Evolutionary conservation across 169 alveolate species (phyloP).

Genomic region (Plasmodium gallinaceum): DNA sequence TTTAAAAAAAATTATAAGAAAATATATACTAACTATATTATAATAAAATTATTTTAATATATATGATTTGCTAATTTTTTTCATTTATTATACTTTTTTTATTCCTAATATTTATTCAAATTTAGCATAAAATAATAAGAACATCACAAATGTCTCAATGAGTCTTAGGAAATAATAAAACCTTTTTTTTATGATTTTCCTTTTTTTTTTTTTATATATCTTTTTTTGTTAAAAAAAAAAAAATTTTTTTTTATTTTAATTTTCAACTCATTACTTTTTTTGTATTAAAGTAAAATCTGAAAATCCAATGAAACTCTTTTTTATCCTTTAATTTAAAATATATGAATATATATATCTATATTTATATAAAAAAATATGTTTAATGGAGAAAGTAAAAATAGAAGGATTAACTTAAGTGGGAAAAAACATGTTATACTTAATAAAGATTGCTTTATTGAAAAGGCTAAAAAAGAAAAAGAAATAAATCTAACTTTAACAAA

Average conservation of each 20-base stretch:
- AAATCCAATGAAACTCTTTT: no score
- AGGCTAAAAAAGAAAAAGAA: slow-evolving; percentile 58
- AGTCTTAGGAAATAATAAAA: not conserved
- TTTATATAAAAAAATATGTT: slow-evolving; percentile 34
- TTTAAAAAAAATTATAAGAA: no score
- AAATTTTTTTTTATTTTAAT: no score
- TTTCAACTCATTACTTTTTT: no score
- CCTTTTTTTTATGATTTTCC: not conserved
- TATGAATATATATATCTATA: no score
- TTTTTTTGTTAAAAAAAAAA: no score
- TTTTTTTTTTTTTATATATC: not conserved
- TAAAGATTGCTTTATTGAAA: slow-evolving; percentile 61
- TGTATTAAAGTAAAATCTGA: no score
- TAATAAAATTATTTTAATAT: no score
- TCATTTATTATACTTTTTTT: not conserved
- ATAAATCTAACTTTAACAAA: slow-evolving; percentile 16
- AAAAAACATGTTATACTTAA: slow-evolving; percentile 61
- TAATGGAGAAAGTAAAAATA: slow-evolving; percentile 66
- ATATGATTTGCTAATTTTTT: not conserved
- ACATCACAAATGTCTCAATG: not conserved
- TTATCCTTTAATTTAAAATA: no score
- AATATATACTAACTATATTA: no score
- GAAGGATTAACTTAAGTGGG: slow-evolving; percentile 69
- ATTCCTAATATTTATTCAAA: not conserved
- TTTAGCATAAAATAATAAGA: not conserved